Percentiles rank a stretch among this genome's conserved stretches.
Evolutionary conservation across 306 rosid genomes (phyloP).

Genomic region (Psophocarpus tetragonolobus): DNA sequence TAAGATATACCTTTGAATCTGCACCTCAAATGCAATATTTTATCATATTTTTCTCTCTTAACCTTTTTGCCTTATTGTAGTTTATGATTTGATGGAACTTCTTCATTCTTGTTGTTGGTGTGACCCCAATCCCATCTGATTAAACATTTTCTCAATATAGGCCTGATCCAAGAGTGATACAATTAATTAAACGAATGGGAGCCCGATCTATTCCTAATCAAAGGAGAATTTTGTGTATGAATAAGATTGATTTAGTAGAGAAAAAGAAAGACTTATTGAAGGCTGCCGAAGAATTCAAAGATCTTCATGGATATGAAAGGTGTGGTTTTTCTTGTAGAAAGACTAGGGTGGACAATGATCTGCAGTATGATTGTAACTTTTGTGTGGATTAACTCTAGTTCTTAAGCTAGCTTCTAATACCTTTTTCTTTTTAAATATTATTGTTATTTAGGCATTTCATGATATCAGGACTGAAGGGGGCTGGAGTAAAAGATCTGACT

Average conservation of each 20-base stretch:
- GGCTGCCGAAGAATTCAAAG: constrained; percentile 82
- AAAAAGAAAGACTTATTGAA: constrained; percentile 85
- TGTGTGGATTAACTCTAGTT: constrained; percentile 11
- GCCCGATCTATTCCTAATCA: constrained; percentile 61
- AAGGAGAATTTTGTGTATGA: constrained; percentile 85
- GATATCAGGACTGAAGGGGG: constrained; percentile 95
- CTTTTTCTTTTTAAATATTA: not conserved
- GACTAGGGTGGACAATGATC: not conserved
- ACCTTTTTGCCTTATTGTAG: not conserved
- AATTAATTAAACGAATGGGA: constrained; percentile 79
- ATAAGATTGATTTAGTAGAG: constrained; percentile 90
- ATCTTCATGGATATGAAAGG: constrained; percentile 94
- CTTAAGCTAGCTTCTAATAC: constrained; percentile 36
- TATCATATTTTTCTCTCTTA: constrained; percentile 2
- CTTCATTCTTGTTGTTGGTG: constrained; percentile 18
- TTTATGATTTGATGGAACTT: not conserved
- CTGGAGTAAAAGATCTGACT: constrained; percentile 77
- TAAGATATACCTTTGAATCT: constrained; percentile 3
- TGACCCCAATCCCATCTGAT: constrained; percentile 6
- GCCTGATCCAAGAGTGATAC: constrained; percentile 84
- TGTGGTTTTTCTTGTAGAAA: constrained; percentile 35
- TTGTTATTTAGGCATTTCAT: constrained; percentile 71
- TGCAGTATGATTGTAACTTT: constrained; percentile 14
- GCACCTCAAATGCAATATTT: not conserved
- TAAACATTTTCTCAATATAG: constrained; percentile 43